Conservation (phyloP, 1,139 yeast genomes). For the Sugiyamaella xylanicola region DNA sequence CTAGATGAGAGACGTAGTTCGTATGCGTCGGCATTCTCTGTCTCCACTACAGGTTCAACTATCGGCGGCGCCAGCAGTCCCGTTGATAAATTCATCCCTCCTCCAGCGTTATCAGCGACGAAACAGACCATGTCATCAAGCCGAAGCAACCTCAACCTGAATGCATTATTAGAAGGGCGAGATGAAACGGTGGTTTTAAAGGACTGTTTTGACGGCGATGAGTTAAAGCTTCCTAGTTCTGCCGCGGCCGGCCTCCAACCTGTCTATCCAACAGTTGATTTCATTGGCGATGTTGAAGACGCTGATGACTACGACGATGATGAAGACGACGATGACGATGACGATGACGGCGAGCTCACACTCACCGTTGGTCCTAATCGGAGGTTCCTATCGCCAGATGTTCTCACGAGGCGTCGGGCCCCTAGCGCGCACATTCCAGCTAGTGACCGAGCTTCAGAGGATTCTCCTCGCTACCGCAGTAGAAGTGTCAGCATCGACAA, state of each 20-base stretch:
- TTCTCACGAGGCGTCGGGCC: conserved; percentile 8
- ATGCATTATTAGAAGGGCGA: conserved; percentile 29
- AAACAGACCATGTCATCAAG: conserved; percentile 23
- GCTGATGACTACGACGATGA: conserved; percentile 22
- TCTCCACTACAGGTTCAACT: conserved; percentile 10
- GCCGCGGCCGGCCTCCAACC: conserved; percentile 1
- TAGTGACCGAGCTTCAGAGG: conserved; percentile 2
- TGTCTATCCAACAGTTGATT: neutral
- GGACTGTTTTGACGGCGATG: conserved; percentile 6
- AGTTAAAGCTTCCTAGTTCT: conserved; percentile 1
- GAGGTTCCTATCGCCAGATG: conserved; percentile 22
- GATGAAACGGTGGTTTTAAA: neutral
- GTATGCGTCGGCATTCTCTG: conserved; percentile 12
- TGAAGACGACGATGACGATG: conserved; percentile 38
- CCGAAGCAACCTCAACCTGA: conserved; percentile 31
- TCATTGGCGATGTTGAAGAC: conserved; percentile 9
- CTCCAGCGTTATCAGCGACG: neutral
- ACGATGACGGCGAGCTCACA: conserved; percentile 54
- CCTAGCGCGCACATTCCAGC: conserved; percentile 13
- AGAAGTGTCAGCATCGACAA: conserved; percentile 9
- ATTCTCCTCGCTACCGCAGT: conserved; percentile 9
- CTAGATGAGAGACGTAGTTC: conserved; percentile 15
- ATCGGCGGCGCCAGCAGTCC: conserved; percentile 11
- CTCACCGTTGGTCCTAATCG: conserved; percentile 50
- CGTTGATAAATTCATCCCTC: conserved; percentile 1